Base-by-base conservation (phyloP, 2,329 filamentous ascomycete genomes). In the Didymella keratinophila region DNA sequence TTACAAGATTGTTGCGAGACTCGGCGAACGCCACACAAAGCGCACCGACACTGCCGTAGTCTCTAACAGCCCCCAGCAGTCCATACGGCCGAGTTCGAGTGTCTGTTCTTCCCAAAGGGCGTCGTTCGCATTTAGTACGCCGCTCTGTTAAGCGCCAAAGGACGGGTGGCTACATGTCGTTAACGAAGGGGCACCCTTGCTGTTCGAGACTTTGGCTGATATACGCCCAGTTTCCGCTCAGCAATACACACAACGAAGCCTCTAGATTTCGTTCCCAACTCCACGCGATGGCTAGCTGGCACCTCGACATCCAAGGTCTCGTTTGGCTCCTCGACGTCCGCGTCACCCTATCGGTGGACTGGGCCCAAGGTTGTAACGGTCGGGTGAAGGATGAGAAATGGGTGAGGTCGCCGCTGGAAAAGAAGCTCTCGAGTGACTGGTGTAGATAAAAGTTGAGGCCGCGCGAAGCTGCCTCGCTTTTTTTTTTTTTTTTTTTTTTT, bases 151-250 rank as follows among this genome's bases (percentile, higher is more conserved):
- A 36, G 56, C 46, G 27, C 56, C 21, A 27, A 36, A 14, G 39
- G 39, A 48, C 45, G 27, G 42, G 25, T 50, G 50, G 32, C 51
- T 53, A 41, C 39, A 21, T 23, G 20, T 4, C 4, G 30, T 54
- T 50, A 25, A 28, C 10, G n/a, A 58, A 47, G 50, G 51, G 45
- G 18, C 34, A 21, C 50, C 56, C 56, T 34, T 41, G 8, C 20
- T 46, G 46, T 54, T 58, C 41, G 41, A 41, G n/a, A 41, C 16
- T n/a, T 25, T 18, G 20, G 34, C 56, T 58, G n/a, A 58, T 45
- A 45, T 53, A 34, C 20, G 3, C 14, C 10, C 27, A 52, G 27
- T 8, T 43, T 6, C 14, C 14, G 14, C 12, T 27, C 8, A 27
- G 4, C 12, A 4, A 4, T 9, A 27, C 7, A 11, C 18, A 27